Conservation (phyloP, 129 eudicot genomes). For the Kitagawia praeruptora region DNA sequence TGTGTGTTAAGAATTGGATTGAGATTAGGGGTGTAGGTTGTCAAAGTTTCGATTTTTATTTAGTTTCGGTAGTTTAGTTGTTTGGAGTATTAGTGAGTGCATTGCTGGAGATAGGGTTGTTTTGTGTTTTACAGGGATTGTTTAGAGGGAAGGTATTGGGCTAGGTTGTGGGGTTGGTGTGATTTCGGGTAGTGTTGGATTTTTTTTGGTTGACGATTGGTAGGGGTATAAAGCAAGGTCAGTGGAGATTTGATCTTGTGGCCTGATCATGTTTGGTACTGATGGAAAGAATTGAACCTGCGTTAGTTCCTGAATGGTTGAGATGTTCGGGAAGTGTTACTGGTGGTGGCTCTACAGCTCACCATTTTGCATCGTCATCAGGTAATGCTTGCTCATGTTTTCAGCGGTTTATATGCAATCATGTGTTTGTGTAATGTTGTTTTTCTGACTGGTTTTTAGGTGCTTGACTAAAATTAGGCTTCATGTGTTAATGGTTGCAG, state of each 20-base stretch:
- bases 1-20: background rate
- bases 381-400: constrained; percentile 24
- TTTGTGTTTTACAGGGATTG: background rate
- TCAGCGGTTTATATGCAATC: constrained; percentile 1
- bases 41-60: background rate
- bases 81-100: background rate
- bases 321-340: constrained; percentile 43
- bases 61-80: background rate
- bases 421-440: background rate
- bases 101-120: background rate
- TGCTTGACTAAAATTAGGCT: background rate
- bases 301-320: constrained; percentile 69
- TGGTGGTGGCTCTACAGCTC: constrained; percentile 39
- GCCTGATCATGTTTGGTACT: constrained; percentile 38
- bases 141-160: background rate
- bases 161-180: background rate
- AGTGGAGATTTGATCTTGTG: background rate
- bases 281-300: constrained; percentile 79
- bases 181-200: background rate
- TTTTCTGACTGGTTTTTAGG: background rate
- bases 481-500: constrained; percentile 14
- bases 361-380: constrained; percentile 33
- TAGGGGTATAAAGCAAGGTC: constrained; percentile 2
- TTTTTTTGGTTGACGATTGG: background rate
- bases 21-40: background rate